Evolutionary conservation across 177 flowering plant genomes (phyloP).

Genomic region (Vitis hybrid): DNA sequence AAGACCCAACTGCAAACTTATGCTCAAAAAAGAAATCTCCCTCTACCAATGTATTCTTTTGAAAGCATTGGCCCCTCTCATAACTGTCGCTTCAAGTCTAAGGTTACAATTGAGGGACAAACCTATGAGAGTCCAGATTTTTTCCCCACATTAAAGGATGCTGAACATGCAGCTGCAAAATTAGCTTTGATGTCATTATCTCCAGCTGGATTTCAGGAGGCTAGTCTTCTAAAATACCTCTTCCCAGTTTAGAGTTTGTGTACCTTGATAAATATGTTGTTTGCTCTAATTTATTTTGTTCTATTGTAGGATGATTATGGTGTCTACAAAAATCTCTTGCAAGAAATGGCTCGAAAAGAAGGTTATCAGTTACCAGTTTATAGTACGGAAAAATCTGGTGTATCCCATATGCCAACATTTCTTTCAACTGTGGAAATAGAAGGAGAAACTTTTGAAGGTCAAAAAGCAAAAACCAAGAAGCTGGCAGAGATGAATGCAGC

Average conservation of each 20-base stretch:
- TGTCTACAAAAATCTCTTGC: slow-evolving; percentile 62
- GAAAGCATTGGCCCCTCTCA: slow-evolving; percentile 67
- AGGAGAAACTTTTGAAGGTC: slow-evolving; percentile 33
- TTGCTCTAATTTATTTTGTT: neutral
- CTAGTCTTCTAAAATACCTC: slow-evolving; percentile 16
- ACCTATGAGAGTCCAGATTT: slow-evolving; percentile 48
- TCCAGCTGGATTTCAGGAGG: slow-evolving; percentile 42
- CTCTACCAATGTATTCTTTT: slow-evolving; percentile 48
- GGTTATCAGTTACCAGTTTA: slow-evolving; percentile 48
- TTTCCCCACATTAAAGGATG: slow-evolving; percentile 58
- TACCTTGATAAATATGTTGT: neutral
- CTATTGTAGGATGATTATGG: slow-evolving; percentile 33
- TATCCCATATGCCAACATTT: slow-evolving; percentile 48
- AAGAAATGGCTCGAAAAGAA: slow-evolving; percentile 49
- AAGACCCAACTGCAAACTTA: slow-evolving; percentile 64
- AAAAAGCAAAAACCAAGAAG: slow-evolving; percentile 39
- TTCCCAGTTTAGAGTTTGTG: neutral
- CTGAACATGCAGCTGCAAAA: slow-evolving; percentile 81
- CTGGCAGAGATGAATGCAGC: slow-evolving; percentile 54
- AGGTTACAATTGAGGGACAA: slow-evolving; percentile 54
- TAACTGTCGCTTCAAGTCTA: slow-evolving; percentile 54
- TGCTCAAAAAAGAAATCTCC: slow-evolving; percentile 50
- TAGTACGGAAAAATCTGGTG: slow-evolving; percentile 37
- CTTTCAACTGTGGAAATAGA: slow-evolving; percentile 52
- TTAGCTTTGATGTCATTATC: slow-evolving; percentile 55